Percentiles rank a stretch among this genome's conserved stretches.
phyloP scores from a whole-genome alignment of 2,329 filamentous ascomycete genomes.

The Fonsecaea monophora region DNA sequence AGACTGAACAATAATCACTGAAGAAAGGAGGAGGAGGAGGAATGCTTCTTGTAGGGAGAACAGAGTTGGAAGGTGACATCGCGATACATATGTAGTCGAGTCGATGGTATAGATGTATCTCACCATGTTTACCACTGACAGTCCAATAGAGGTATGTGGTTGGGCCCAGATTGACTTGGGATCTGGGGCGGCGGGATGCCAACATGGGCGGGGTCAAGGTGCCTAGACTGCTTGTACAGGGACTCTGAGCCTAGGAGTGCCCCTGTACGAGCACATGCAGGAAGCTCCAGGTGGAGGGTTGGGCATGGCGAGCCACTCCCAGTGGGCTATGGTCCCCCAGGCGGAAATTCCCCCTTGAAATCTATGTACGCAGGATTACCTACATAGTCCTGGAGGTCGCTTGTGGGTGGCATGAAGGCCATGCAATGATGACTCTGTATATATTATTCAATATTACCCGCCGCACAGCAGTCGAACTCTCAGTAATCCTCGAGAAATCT shows the following conservation, averaged over 20 bases:
- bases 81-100: background rate
- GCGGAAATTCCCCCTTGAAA: background rate
- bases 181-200: background rate
- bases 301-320: too few relatives aligned
- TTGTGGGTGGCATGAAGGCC: background rate
- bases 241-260: too few relatives aligned
- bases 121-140: too few relatives aligned
- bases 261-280: too few relatives aligned
- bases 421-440: background rate
- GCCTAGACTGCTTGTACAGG: too few relatives aligned
- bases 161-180: background rate
- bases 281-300: too few relatives aligned
- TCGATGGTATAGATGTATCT: background rate
- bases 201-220: background rate
- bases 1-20: too few relatives aligned
- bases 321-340: too few relatives aligned
- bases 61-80: background rate
- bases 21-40: too few relatives aligned
- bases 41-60: background rate
- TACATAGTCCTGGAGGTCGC: too few relatives aligned
- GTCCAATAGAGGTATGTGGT: too few relatives aligned
- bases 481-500: background rate
- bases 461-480: background rate
- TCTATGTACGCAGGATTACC: background rate
- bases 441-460: too few relatives aligned